A percentile compares a stretch with the other conserved stretches of the same genome.
Evolutionary conservation across 331 rosid genomes (phyloP).

Genomic region (Erythrophleum ivorense): DNA sequence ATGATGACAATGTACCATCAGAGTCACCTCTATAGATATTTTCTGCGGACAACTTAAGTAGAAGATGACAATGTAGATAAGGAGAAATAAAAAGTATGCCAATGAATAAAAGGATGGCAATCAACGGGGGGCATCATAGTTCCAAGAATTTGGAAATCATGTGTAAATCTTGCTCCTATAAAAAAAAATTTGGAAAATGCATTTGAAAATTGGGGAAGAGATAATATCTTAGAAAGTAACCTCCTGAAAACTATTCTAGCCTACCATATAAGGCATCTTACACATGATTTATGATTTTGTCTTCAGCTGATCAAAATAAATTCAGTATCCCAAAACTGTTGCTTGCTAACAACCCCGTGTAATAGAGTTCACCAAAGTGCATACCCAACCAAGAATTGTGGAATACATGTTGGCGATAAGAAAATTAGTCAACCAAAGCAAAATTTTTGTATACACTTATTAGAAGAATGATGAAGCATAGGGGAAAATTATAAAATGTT

Average conservation of each 20-base stretch:
- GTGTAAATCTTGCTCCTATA: neutral
- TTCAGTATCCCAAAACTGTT: neutral
- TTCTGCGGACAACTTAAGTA: slow-evolving; percentile 49
- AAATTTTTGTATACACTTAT: neutral
- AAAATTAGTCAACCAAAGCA: neutral
- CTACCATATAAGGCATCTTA: neutral
- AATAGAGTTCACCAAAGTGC: too few relatives aligned
- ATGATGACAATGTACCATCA: slow-evolving; percentile 40
- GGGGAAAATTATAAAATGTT: neutral
- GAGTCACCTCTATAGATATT: slow-evolving; percentile 44
- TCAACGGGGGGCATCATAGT: neutral
- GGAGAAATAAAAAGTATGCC: slow-evolving; percentile 1
- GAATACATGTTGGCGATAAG: too few relatives aligned
- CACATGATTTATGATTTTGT: neutral
- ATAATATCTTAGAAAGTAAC: neutral
- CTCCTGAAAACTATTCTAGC: neutral
- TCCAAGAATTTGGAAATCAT: neutral
- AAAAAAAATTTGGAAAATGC: neutral
- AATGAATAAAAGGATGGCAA: neutral
- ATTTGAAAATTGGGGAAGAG: neutral
- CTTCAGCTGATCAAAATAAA: neutral
- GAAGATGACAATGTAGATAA: slow-evolving; percentile 25
- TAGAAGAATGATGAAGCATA: too few relatives aligned
- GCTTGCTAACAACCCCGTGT: too few relatives aligned
- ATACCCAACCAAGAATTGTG: too few relatives aligned